Base-by-base conservation (phyloP, 768 basidiomycete genomes). In the Guyanaporus albipodus region DNA sequence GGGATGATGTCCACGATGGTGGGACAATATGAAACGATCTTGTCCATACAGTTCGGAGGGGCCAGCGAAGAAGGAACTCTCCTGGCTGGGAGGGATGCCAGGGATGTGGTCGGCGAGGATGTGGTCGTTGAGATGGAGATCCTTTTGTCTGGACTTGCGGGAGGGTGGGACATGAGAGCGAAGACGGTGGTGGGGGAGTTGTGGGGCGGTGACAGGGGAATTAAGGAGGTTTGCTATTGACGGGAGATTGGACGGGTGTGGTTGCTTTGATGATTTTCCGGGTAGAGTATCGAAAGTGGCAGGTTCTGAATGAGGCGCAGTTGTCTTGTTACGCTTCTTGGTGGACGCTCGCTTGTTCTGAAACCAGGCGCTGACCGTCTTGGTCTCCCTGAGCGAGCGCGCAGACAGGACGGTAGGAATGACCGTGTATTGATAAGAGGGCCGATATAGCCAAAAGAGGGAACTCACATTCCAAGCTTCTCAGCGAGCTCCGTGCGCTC, bases 311-410 rank as follows among this genome's bases (percentile, higher is more conserved):
- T 67, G 55, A 43, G 52, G 50, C 18, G 58, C 59, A 62, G 72
- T n/a, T n/a, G n/a, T 63, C 74, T 76, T 64, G 71, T 76, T 71
- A 18, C 76, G 71, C 67, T 89, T 89, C 76, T 87, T 89, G 56
- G 79, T 80, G 11, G 86, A 87, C 6, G 87, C 87, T 44, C 87
- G 76, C 73, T 88, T 89, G 63, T 89, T 89, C 70, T 89, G 87
- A 67, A 89, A 90, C 83, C 85, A 89, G 12, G 87, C 84, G 62
- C 86, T 85, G 61, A 89, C 86, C 3, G 85, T 87, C 75, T 89
- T 89, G 65, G 80, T 82, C 63, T 88, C 85, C 83, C 87, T 89
- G 61, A n/a, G 42, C 43, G 53, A 3, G 17, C n/a, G 44, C 46
- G 48, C 39, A 32, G 50, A n/a, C 42, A 38, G 35, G 49, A 48